These are phyloP conservation scores for Suillus paluster DNA, from an alignment of 768 basidiomycete species.

Conservation along the genomic window DNA sequence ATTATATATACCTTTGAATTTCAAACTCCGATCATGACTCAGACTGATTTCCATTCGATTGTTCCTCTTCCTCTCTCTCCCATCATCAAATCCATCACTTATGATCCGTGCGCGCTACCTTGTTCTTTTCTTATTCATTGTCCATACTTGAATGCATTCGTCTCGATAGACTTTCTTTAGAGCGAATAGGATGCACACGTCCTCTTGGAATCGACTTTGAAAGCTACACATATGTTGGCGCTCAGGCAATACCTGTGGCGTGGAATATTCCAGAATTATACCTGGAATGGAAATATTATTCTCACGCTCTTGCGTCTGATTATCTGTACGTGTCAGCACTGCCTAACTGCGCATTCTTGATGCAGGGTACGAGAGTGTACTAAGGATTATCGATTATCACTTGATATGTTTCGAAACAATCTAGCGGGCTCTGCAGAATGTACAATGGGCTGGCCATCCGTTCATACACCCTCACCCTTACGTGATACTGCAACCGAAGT, in stretches of 20 bases:
- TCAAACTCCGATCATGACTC: slow-evolving; percentile 36
- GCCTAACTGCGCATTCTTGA: neutral
- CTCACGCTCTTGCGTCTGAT: slow-evolving; percentile 9
- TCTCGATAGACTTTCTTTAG: neutral
- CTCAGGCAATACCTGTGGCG: slow-evolving; percentile 6
- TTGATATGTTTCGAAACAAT: neutral
- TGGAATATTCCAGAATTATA: slow-evolving; percentile 31
- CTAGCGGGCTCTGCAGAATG: neutral
- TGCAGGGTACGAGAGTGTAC: neutral
- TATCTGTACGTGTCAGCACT: neutral
- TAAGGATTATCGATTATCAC: no score
- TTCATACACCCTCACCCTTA: neutral
- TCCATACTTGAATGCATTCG: neutral
- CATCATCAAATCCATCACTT: slow-evolving; percentile 23
- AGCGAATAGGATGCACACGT: neutral
- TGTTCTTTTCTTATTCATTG: neutral
- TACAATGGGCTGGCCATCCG: no score
- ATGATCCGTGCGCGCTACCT: slow-evolving; percentile 18
- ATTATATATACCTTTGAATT: slow-evolving; percentile 33
- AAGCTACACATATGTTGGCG: neutral
- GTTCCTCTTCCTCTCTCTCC: slow-evolving; percentile 27
- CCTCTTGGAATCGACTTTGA: neutral
- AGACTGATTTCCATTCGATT: slow-evolving; percentile 13
- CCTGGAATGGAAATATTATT: slow-evolving; percentile 21
- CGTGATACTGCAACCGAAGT: no score